Conservation (phyloP, 2,329 filamentous ascomycete genomes). For the Chrysoporthe cubensis region DNA sequence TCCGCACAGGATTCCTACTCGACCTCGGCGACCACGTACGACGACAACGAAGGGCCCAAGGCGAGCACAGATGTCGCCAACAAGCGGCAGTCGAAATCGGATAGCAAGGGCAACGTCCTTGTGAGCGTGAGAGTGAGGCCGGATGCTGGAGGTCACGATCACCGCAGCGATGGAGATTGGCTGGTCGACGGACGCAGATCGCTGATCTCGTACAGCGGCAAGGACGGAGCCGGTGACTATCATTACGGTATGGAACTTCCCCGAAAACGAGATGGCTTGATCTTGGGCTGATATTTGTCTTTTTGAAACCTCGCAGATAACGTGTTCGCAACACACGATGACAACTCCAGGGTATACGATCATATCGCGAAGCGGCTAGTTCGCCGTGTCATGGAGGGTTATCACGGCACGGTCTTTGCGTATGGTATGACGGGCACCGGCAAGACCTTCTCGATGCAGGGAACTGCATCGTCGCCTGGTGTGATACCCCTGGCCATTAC, state of each 20-base stretch:
- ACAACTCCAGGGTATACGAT: conserved; percentile 95
- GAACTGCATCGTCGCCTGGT: conserved; percentile 90
- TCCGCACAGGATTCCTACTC: conserved; percentile 92
- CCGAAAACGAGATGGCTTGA: not conserved
- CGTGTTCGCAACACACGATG: conserved; percentile 91
- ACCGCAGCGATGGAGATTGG: conserved; percentile 80
- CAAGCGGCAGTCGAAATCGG: conserved; percentile 59
- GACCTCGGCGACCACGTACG: conserved; percentile 85
- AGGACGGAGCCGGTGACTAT: conserved; percentile 84
- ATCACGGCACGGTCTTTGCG: conserved; percentile 96
- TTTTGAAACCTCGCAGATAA: conserved; percentile 68
- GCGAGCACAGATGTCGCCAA: conserved; percentile 39
- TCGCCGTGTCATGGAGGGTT: conserved; percentile 97
- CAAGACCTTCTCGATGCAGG: conserved; percentile 99
- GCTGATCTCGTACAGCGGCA: conserved; percentile 81
- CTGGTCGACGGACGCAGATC: conserved; percentile 84
- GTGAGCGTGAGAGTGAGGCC: conserved; percentile 94
- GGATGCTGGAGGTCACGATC: conserved; percentile 68
- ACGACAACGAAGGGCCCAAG: conserved; percentile 66
- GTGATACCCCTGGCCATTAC: conserved; percentile 97
- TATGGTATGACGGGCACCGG: conserved; percentile 99
- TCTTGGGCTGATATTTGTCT: conserved; percentile 26
- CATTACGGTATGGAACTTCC: conserved; percentile 71
- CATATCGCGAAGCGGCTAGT: conserved; percentile 91
- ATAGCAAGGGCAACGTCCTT: conserved; percentile 91